Evolutionary conservation across 2,329 filamentous ascomycete species (phyloP), one percentile per base, ranked within the genome.

Genomic region (Neofusicoccum ribis): DNA sequence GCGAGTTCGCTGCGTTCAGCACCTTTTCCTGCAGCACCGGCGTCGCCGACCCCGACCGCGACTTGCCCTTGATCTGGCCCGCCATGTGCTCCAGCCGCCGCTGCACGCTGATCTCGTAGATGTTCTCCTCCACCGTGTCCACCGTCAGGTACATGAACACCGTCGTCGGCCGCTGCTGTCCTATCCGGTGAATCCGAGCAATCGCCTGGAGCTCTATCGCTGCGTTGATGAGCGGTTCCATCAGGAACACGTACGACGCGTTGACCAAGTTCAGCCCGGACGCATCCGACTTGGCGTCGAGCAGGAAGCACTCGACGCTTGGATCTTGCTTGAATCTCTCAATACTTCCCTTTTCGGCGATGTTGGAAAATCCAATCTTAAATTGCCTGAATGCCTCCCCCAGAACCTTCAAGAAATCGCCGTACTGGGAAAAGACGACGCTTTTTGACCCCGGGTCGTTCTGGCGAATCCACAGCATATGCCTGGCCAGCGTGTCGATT

Each of bases 111-210:
- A 97, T 85, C 66, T 93, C 88, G 78, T 98, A 93, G 68, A 98
- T 96, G 1, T 90, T 90, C 79, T 96, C 90, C 74, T 99, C 95
- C 0, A 98, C 92, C 0, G 94, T 96, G 60, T 91, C 91, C 15
- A 90, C 88, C n/a, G 97, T 86, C 2, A 98, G 84, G 75, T 98
- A 98, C 77, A 97, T 90, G 91, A 93, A 98, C 1, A 98, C 93
- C 0, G 92, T 97, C 0, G 95, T 99, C 69, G 91, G 85, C 60
- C 91, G 88, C 68, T 89, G 84, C 77, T 98, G 95, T 0, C 95
- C 95, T 68, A 99, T 99, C 41, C 95, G 88, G 74, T 99, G 93
- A 1, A 99, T 93, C 64, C 95, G 90, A 0, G 94, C 93, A 72
- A 98, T 96, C 14, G 93, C 94, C 77, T 99, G 95, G 9, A 98